Conservation (phyloP, 2,329 filamentous ascomycete species). For the Fusarium globosum region DNA sequence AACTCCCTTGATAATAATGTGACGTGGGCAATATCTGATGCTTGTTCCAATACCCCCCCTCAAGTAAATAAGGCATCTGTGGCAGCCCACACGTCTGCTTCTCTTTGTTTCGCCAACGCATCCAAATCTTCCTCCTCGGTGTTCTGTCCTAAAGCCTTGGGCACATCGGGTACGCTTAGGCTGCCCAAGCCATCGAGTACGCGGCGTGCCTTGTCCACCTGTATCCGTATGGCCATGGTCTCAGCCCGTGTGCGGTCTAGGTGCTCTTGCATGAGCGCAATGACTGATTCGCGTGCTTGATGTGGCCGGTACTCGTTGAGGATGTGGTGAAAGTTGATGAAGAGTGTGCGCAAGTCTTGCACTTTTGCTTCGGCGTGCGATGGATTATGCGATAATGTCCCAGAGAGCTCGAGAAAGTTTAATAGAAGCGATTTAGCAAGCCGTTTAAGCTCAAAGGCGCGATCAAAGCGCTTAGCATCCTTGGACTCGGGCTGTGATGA, state of each 20-base stretch:
- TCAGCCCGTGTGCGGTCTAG: constrained; percentile 78
- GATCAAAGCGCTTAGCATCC: constrained; percentile 68
- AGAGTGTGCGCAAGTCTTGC: constrained; percentile 80
- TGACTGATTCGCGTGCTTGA: constrained; percentile 88
- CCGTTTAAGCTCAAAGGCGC: constrained; percentile 76
- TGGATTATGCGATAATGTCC: constrained; percentile 52
- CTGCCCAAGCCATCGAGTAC: constrained; percentile 76
- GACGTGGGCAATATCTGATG: neutral
- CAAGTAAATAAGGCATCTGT: constrained; percentile 56
- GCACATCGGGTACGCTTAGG: constrained; percentile 52
- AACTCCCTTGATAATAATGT: neutral
- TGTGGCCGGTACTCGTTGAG: constrained; percentile 96
- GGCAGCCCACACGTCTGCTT: constrained; percentile 55
- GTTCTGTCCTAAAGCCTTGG: constrained; percentile 23
- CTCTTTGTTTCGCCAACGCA: constrained; percentile 38
- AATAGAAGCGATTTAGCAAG: constrained; percentile 87
- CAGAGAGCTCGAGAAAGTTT: constrained; percentile 87
- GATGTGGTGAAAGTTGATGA: constrained; percentile 92
- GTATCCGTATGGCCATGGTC: constrained; percentile 74
- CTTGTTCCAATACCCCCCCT: neutral
- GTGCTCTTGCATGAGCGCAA: constrained; percentile 87
- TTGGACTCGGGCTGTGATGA: constrained; percentile 55
- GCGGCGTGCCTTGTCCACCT: constrained; percentile 77
- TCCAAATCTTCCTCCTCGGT: constrained; percentile 36
- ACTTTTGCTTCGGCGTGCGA: constrained; percentile 75